Base-by-base conservation (phyloP, 2,329 filamentous ascomycete genomes). In the Colletotrichum musae region DNA sequence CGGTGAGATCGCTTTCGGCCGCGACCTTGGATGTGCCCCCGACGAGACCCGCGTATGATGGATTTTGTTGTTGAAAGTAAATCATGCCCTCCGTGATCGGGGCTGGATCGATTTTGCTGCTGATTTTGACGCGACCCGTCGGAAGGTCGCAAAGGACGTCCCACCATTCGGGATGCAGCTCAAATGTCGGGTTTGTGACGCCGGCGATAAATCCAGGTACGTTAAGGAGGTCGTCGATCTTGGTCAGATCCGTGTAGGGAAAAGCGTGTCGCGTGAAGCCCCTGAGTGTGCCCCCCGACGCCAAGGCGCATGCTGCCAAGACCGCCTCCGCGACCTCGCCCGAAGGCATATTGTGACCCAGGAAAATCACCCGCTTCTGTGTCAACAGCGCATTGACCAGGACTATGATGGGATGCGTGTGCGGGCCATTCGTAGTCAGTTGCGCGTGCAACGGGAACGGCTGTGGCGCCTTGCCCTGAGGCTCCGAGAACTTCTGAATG, bases 301-400 rank as follows among this genome's bases (percentile, higher is more conserved):
- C 95, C 54, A 99, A 87, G 12, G 96, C 94, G 80, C 96, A 99
- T 1, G 96, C 95, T n/a, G 94, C 96, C 9, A 99, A 87, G 3
- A 99, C 96, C n/a, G 96, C 95, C 82, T 99, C 95, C 2, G 96
- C 96, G 28, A 99, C 96, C 77, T 98, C 95, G 24, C 95, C 94
- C 1, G 96, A 98, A 1, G 96, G 95, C 79, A 95, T 91, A 76
- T 97, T 97, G 83, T 99, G 93, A 3, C 96, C 96, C 6, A 99
- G 86, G 79, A 99, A 99, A 69, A 99, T 95, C 76, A 99, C 90
- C 61, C 96, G 91, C 82, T 99, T 99, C 78, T 99, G 95, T 0
- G 96, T 99, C 61, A 99, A 86, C 72, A 99, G 90, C 0, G 94
- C 96, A 77, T 99, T 99, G 75, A 96, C 91, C 26, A 99, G 89